phyloP scores from a whole-genome alignment of 768 basidiomycete species.

The Steccherinum ochraceum region DNA sequence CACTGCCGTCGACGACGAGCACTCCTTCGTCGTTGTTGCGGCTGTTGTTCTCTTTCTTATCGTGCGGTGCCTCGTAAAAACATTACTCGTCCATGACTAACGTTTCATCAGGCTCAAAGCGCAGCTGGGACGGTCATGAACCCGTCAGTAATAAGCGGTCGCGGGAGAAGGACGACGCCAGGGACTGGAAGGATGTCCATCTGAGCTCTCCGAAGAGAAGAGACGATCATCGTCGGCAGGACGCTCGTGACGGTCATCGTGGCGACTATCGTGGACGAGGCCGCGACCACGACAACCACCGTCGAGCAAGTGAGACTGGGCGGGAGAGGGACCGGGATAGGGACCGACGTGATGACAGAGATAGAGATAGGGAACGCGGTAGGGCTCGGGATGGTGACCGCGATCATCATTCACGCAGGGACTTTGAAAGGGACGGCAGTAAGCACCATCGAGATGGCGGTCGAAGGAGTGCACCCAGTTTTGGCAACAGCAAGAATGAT shows the following conservation, averaged over 20 bases:
- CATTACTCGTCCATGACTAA: slow-evolving; percentile 64
- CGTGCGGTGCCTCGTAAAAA: slow-evolving; percentile 81
- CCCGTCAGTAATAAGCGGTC: slow-evolving; percentile 45
- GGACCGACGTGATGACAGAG: slow-evolving; percentile 4
- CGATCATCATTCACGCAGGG: slow-evolving; percentile 23
- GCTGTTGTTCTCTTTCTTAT: slow-evolving; percentile 40
- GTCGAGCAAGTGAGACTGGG: too few species aligned
- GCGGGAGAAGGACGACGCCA: slow-evolving; percentile 45
- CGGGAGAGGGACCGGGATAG: slow-evolving; percentile 17
- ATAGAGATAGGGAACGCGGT: slow-evolving; percentile 30
- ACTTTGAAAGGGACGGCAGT: too few species aligned
- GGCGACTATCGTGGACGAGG: slow-evolving; percentile 26
- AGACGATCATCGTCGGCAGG: slow-evolving; percentile 24
- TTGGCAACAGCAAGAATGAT: slow-evolving; percentile 11
- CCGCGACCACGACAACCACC: slow-evolving; percentile 22
- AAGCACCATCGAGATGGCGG: slow-evolving; percentile 10
- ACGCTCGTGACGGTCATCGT: slow-evolving; percentile 28
- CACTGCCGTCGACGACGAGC: background rate
- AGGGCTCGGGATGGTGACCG: slow-evolving; percentile 27
- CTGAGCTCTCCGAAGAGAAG: slow-evolving; percentile 36
- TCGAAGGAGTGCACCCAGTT: slow-evolving; percentile 6
- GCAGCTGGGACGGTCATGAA: slow-evolving; percentile 57
- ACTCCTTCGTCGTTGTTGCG: background rate
- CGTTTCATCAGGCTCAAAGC: slow-evolving; percentile 78
- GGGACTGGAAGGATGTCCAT: slow-evolving; percentile 69